Evolutionary conservation across 371 early-diverging fungal species (phyloP).

Genomic region (Haplosporangium sp.): DNA sequence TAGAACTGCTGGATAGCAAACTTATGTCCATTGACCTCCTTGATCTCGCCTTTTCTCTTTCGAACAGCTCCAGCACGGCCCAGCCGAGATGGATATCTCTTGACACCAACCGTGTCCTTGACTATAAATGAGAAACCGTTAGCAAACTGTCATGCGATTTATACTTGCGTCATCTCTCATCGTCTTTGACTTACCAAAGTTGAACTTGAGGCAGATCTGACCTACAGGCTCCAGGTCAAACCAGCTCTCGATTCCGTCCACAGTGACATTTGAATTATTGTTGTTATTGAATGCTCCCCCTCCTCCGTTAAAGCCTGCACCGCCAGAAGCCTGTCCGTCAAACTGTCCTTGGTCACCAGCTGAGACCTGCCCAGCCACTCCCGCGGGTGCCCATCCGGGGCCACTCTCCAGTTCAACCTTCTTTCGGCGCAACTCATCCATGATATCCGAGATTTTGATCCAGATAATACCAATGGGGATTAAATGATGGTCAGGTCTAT

Average conservation of each 20-base stretch:
- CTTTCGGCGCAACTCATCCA: conserved; percentile 78
- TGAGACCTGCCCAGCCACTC: conserved; percentile 37
- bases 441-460: conserved; percentile 83
- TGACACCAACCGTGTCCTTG: conserved; percentile 63
- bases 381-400: conserved; percentile 56
- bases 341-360: conserved; percentile 23
- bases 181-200: conserved; percentile 67
- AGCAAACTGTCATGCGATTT: background rate
- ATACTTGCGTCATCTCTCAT: background rate
- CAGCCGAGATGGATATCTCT: conserved; percentile 74
- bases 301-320: conserved; percentile 10
- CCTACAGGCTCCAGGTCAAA: conserved; percentile 95
- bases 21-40: conserved; percentile 89
- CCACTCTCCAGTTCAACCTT: conserved; percentile 62
- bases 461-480: conserved; percentile 84
- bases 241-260: conserved; percentile 79
- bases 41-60: conserved; percentile 78
- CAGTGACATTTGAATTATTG: conserved; percentile 12
- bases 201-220: conserved; percentile 80
- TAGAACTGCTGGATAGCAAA: conserved; percentile 88
- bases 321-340: conserved; percentile 14
- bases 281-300: conserved; percentile 35
- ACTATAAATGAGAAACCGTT: conserved; percentile 13
- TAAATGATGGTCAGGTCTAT: conserved; percentile 70
- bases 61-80: conserved; percentile 91